These are phyloP conservation scores for Chrysoporthe cubensis DNA, from an alignment of 2,329 filamentous ascomycete species.

Conservation along the genomic window DNA sequence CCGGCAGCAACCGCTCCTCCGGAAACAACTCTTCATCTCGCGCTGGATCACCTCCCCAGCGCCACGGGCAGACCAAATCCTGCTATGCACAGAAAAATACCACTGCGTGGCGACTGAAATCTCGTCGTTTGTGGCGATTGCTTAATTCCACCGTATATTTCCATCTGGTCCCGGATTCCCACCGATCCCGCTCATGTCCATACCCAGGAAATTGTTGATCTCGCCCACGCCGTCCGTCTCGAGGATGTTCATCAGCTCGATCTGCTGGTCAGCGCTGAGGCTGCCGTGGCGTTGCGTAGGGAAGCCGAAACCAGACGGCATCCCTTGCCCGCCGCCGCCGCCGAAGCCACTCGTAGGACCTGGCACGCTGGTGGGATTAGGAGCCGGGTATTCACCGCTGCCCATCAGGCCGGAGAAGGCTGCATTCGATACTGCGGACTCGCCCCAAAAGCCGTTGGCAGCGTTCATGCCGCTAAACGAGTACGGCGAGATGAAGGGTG, in stretches of 20 bases:
- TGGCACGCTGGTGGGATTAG: constrained; percentile 24
- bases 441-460: constrained; percentile 45
- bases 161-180: constrained; percentile 27
- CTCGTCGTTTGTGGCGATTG: neutral
- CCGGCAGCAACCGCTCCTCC: neutral
- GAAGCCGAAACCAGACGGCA: constrained; percentile 34
- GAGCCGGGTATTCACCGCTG: constrained; percentile 21
- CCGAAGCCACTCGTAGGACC: constrained; percentile 24
- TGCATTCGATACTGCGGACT: constrained; percentile 35
- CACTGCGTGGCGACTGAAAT: neutral
- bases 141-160: constrained; percentile 28
- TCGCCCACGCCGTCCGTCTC: constrained; percentile 70
- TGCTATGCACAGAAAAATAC: neutral
- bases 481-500: constrained; percentile 58
- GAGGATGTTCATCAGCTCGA: constrained; percentile 80
- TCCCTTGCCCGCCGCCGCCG: constrained; percentile 32
- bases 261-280: constrained; percentile 78
- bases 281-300: constrained; percentile 64
- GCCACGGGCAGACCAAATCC: too few relatives aligned
- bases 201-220: constrained; percentile 62
- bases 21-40: neutral
- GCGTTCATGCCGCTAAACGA: constrained; percentile 48
- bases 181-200: constrained; percentile 39
- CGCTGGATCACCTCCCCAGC: too few relatives aligned
- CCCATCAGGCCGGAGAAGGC: constrained; percentile 33